A percentile compares a stretch with the other conserved stretches of the same genome.
Evolutionary conservation across 2,329 filamentous ascomycete genomes (phyloP).

Genomic region (Ophiostoma australiae): DNA sequence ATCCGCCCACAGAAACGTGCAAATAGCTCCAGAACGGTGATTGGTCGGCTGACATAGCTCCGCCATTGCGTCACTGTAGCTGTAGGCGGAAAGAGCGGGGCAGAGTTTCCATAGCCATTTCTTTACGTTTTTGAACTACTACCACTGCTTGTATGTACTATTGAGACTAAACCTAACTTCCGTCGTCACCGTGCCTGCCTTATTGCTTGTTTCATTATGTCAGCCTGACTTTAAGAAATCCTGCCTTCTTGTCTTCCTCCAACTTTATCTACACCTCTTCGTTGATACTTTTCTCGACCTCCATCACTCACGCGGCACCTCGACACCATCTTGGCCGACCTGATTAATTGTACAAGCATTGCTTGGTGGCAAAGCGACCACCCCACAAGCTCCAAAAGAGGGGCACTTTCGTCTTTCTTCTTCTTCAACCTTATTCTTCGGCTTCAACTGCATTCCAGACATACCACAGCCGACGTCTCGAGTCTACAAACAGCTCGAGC

Average conservation of each 20-base stretch:
- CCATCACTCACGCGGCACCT: not conserved
- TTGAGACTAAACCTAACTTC: not conserved
- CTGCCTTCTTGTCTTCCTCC: not conserved
- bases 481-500: not conserved
- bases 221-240: not conserved
- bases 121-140: not conserved
- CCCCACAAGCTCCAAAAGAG: conserved; percentile 13
- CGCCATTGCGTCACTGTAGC: not conserved
- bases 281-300: not conserved
- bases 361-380: not conserved
- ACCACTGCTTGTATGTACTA: too few species aligned
- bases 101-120: not conserved
- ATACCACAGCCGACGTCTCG: not conserved
- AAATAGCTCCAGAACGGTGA: not conserved
- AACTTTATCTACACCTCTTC: not conserved
- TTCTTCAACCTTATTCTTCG: not conserved
- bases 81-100: not conserved
- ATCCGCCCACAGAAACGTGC: not conserved
- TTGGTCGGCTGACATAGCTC: not conserved
- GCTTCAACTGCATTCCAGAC: not conserved
- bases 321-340: not conserved
- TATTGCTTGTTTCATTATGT: not conserved
- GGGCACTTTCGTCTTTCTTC: conserved; percentile 4
- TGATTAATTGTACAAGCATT: not conserved
- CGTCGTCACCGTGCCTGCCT: conserved; percentile 4